Evolutionary conservation across 225 moss, liverwort and hornwort species (phyloP).

Genomic region (Sphagnum contortum): DNA sequence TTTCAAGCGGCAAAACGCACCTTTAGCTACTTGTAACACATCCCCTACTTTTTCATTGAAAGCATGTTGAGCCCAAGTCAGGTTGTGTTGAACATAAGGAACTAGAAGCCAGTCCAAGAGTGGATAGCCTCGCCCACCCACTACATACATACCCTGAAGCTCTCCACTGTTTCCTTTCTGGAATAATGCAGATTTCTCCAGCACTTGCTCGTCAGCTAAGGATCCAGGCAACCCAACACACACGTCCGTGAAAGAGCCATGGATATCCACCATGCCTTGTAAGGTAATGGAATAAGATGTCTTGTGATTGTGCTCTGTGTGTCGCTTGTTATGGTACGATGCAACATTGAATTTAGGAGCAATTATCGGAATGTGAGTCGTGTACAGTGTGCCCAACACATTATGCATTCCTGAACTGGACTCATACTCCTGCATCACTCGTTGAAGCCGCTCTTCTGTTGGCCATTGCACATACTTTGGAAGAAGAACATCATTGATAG

Average conservation of each 20-base stretch:
- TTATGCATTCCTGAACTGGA: slow-evolving; percentile 64
- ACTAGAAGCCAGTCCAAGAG: slow-evolving; percentile 91
- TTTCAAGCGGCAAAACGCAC: slow-evolving; percentile 78
- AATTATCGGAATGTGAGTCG: slow-evolving; percentile 95
- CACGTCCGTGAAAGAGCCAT: slow-evolving; percentile 84
- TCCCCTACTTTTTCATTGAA: slow-evolving; percentile 81
- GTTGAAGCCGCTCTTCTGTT: slow-evolving; percentile 54
- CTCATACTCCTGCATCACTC: slow-evolving; percentile 75
- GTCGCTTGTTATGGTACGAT: slow-evolving; percentile 88
- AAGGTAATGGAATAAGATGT: slow-evolving; percentile 96
- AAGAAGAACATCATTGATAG: slow-evolving; percentile 92
- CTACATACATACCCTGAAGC: slow-evolving; percentile 73
- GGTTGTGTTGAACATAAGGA: slow-evolving; percentile 69
- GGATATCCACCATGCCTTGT: slow-evolving; percentile 88
- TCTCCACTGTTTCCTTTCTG: slow-evolving; percentile 70
- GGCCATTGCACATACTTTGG: slow-evolving; percentile 99
- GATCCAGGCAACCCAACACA: slow-evolving; percentile 99
- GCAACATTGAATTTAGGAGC: slow-evolving; percentile 98
- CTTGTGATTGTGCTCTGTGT: slow-evolving; percentile 91
- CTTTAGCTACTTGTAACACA: slow-evolving; percentile 66
- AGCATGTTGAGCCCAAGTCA: slow-evolving; percentile 87
- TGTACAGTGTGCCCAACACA: slow-evolving; percentile 91
- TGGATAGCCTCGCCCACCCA: slow-evolving; percentile 82
- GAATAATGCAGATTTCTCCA: slow-evolving; percentile 82
- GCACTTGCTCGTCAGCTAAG: slow-evolving; percentile 83